Conservation (phyloP, 140 eudicot genomes). For the Ambrosia hybrid region DNA sequence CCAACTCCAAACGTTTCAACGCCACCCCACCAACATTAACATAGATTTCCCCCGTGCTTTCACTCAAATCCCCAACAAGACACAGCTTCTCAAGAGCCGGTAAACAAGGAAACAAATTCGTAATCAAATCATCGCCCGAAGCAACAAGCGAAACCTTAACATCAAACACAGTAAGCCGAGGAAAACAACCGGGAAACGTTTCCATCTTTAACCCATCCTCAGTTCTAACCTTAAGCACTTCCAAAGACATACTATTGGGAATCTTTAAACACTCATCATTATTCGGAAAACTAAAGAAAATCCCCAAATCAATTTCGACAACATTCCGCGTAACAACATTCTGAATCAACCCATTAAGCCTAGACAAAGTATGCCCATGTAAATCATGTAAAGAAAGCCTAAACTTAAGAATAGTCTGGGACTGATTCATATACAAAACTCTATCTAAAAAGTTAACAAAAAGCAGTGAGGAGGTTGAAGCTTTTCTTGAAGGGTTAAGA, state of each 20-base stretch:
- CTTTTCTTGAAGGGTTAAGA: constrained; percentile 18
- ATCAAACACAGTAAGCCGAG: constrained; percentile 18
- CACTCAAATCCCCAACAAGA: constrained; percentile 27
- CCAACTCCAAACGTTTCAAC: constrained; percentile 32
- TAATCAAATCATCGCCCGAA: constrained; percentile 24
- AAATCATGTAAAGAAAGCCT: constrained; percentile 15
- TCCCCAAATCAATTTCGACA: constrained; percentile 27
- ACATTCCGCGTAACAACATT: constrained; percentile 17
- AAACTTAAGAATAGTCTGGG: constrained; percentile 23
- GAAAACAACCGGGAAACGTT: constrained; percentile 26
- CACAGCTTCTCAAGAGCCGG: constrained; percentile 27
- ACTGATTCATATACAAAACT: constrained; percentile 21
- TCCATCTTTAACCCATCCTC: constrained; percentile 25
- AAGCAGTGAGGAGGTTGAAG: not conserved
- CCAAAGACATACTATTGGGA: constrained; percentile 14
- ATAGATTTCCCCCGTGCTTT: constrained; percentile 27
- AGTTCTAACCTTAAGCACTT: constrained; percentile 22
- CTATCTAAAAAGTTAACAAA: constrained; percentile 27
- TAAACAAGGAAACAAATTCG: constrained; percentile 25
- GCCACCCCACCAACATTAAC: constrained; percentile 21
- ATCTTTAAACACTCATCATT: constrained; percentile 20
- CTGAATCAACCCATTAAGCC: constrained; percentile 24
- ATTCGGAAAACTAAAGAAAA: not conserved
- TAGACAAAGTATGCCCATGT: not conserved
- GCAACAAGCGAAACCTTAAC: constrained; percentile 22